These are phyloP conservation scores for Fusarium stilboides DNA, from an alignment of 2,329 filamentous ascomycete genomes.

Conservation along the genomic window DNA sequence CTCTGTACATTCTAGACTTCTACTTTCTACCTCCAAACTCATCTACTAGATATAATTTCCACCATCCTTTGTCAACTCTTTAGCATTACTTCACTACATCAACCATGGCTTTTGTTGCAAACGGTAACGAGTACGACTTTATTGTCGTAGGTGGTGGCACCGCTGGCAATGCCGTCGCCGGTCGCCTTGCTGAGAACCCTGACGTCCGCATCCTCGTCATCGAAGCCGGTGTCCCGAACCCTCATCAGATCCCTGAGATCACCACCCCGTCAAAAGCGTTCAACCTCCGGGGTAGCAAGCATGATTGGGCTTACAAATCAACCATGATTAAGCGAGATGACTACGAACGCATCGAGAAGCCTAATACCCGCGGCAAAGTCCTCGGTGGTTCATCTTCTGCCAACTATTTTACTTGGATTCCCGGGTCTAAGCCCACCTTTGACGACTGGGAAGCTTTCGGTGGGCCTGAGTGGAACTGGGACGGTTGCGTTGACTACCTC, in stretches of 20 bases:
- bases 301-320: conserved; percentile 75
- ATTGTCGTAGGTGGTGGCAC: conserved; percentile 49
- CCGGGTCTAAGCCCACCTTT: conserved; percentile 70
- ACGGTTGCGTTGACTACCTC: conserved; percentile 65
- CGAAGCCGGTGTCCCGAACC: conserved; percentile 65
- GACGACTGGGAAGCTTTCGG: conserved; percentile 81
- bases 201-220: conserved; percentile 62
- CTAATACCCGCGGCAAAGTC: conserved; percentile 72
- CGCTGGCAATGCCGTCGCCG: conserved; percentile 56
- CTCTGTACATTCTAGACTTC: neutral
- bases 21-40: neutral
- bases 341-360: conserved; percentile 74
- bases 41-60: neutral
- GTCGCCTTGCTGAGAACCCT: conserved; percentile 55
- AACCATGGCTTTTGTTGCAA: conserved; percentile 12
- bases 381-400: conserved; percentile 71
- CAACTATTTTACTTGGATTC: conserved; percentile 77
- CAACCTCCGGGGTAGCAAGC: conserved; percentile 67
- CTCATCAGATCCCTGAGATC: conserved; percentile 65
- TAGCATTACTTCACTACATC: neutral
- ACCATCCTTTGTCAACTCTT: neutral
- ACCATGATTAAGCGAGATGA: conserved; percentile 72
- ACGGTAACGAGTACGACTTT: conserved; percentile 15
- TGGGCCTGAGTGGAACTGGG: conserved; percentile 75
- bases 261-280: conserved; percentile 68